Evolutionary conservation across 75 land plant species (phyloP).

Genomic region (Pinus taeda): DNA sequence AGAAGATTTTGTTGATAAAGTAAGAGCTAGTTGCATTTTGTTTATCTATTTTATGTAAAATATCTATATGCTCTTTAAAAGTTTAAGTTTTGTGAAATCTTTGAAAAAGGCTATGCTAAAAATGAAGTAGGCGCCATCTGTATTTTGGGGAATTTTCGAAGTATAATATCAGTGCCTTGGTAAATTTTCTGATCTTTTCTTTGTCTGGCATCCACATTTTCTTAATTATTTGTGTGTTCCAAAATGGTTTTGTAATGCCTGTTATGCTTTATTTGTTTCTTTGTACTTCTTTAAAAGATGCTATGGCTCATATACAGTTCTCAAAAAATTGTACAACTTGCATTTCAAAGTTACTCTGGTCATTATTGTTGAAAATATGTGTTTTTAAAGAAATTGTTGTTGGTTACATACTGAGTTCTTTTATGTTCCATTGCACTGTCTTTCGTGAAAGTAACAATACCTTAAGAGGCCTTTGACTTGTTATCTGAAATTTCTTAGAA

Average conservation of each 20-base stretch:
- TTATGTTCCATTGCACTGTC: too few relatives aligned
- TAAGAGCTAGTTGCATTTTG: conserved; percentile 20
- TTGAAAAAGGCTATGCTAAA: not conserved
- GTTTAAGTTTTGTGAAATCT: not conserved
- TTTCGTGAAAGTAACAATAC: too few relatives aligned
- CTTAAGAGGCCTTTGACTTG: too few relatives aligned
- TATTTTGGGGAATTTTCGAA: not conserved
- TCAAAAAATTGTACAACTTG: not conserved
- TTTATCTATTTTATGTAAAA: not conserved
- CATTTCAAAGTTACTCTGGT: too few relatives aligned
- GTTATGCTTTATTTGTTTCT: not conserved
- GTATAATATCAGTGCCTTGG: not conserved
- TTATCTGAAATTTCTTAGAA: too few relatives aligned
- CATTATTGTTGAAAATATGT: too few relatives aligned
- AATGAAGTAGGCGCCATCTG: not conserved
- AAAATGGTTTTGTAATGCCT: not conserved
- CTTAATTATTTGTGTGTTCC: not conserved
- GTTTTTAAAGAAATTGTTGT: too few relatives aligned
- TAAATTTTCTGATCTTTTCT: not conserved
- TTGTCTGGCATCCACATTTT: not conserved
- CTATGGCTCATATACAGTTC: not conserved
- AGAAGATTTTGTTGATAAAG: conserved; percentile 85
- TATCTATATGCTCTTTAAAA: not conserved
- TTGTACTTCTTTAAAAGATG: too few relatives aligned
- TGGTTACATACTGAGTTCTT: too few relatives aligned